Percentiles rank a stretch among this genome's conserved stretches.
Evolutionary conservation across 2,329 filamentous ascomycete genomes (phyloP).

Genomic region (Aspergillus pseudoterreus): DNA sequence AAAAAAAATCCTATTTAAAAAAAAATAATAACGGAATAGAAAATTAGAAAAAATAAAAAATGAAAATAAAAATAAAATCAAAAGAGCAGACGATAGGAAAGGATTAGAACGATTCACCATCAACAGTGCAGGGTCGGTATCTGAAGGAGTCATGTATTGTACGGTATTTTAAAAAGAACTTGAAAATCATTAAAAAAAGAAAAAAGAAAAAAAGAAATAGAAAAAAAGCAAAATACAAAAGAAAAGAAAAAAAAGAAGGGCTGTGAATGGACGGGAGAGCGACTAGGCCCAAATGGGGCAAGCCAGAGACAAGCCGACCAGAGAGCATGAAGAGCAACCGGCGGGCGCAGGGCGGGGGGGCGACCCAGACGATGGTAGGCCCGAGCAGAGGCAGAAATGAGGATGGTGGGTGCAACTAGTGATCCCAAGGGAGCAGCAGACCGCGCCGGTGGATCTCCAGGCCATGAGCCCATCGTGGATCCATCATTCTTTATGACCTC

Average conservation of each 20-base stretch:
- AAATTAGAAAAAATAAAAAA: neutral
- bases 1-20: neutral
- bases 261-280: neutral
- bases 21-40: too few relatives aligned
- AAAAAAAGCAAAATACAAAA: constrained; percentile 1
- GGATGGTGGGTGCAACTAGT: constrained; percentile 19
- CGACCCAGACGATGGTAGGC: constrained; percentile 17
- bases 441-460: constrained; percentile 16
- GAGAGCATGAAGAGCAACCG: constrained; percentile 14
- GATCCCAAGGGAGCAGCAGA: constrained; percentile 18
- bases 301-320: neutral
- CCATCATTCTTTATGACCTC: constrained; percentile 4
- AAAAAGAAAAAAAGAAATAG: neutral
- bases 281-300: constrained; percentile 2
- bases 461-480: constrained; percentile 17
- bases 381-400: constrained; percentile 16
- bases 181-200: constrained; percentile 3
- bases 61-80: constrained; percentile 2
- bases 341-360: constrained; percentile 16
- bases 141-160: constrained; percentile 5
- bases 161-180: constrained; percentile 2
- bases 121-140: constrained; percentile 4
- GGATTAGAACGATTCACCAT: constrained; percentile 6
- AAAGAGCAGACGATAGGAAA: constrained; percentile 4
- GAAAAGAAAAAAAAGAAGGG: constrained; percentile 1